phyloP scores from a whole-genome alignment of 2,329 filamentous ascomycete genomes.

The Aspergillus uvarum region DNA sequence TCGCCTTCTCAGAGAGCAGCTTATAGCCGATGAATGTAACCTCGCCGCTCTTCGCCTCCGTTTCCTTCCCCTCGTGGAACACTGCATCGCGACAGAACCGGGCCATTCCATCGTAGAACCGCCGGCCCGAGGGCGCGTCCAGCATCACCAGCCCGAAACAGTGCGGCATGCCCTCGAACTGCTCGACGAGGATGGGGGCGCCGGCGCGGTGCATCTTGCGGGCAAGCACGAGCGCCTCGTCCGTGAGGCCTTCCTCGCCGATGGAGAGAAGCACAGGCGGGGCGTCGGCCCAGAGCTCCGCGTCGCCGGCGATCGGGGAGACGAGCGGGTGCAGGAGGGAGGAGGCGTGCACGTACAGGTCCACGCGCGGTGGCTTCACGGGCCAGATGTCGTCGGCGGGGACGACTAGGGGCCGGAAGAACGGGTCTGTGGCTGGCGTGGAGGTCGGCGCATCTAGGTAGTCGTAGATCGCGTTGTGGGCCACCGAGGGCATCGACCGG shows the following conservation, averaged over 20 bases:
- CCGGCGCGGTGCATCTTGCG: conserved; percentile 42
- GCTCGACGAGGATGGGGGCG: conserved; percentile 39
- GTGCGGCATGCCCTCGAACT: conserved; percentile 49
- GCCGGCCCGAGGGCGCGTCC: conserved; percentile 45
- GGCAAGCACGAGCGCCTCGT: conserved; percentile 43
- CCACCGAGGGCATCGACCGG: conserved; percentile 43
- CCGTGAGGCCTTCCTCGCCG: conserved; percentile 45
- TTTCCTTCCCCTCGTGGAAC: no score
- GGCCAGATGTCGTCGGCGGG: conserved; percentile 44
- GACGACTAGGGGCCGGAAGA: conserved; percentile 28
- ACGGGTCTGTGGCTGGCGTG: conserved; percentile 17
- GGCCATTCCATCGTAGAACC: conserved; percentile 58
- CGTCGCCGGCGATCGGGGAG: conserved; percentile 38
- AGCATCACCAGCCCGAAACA: conserved; percentile 59
- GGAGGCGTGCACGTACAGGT: conserved; percentile 42
- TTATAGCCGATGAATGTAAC: conserved; percentile 35
- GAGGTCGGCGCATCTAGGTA: conserved; percentile 37
- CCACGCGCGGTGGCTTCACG: conserved; percentile 41
- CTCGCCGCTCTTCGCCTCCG: conserved; percentile 16
- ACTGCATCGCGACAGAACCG: conserved; percentile 49
- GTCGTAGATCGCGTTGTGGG: conserved; percentile 41
- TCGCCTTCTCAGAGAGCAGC: conserved; percentile 33
- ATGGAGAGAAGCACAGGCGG: conserved; percentile 44
- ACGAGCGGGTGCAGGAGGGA: conserved; percentile 43
- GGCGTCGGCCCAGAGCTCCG: conserved; percentile 41